Percentiles rank a stretch among this genome's conserved stretches.
Conservation (phyloP, 139 green algal genomes). For the Edaphochlamys debaryana region DNA sequence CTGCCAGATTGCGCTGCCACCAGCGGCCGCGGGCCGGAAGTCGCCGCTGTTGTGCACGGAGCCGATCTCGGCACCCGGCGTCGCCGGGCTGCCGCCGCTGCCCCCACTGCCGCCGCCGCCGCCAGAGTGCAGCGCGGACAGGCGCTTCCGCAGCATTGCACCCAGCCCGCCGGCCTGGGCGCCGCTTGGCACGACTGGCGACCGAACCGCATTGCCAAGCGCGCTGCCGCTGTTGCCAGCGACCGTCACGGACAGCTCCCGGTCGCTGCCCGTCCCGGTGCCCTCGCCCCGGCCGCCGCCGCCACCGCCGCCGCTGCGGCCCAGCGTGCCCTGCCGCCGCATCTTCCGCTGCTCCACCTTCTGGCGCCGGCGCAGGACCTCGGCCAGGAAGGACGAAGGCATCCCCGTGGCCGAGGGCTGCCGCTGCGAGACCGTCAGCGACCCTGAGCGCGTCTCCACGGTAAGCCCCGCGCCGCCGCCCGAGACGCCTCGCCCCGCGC, state of each 20-base stretch:
- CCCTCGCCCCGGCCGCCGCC: neutral
- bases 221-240: neutral
- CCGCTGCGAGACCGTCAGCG: neutral
- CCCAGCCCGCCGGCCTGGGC: neutral
- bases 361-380: neutral
- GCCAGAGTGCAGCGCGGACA: neutral
- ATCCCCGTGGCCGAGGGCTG: conserved; percentile 1
- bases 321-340: neutral
- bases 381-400: conserved; percentile 9
- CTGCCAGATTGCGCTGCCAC: no score
- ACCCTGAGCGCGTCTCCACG: no score
- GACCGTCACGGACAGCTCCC: neutral
- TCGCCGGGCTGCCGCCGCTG: neutral
- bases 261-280: neutral
- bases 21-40: neutral
- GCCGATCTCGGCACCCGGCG: neutral
- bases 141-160: neutral
- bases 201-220: neutral
- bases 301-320: neutral
- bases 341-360: neutral
- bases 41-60: neutral
- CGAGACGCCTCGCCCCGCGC: neutral
- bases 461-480: neutral
- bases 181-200: no score
- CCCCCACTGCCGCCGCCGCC: no score